Conservation (phyloP, 2,329 filamentous ascomycete genomes). For the Verticillium nubilum region DNA sequence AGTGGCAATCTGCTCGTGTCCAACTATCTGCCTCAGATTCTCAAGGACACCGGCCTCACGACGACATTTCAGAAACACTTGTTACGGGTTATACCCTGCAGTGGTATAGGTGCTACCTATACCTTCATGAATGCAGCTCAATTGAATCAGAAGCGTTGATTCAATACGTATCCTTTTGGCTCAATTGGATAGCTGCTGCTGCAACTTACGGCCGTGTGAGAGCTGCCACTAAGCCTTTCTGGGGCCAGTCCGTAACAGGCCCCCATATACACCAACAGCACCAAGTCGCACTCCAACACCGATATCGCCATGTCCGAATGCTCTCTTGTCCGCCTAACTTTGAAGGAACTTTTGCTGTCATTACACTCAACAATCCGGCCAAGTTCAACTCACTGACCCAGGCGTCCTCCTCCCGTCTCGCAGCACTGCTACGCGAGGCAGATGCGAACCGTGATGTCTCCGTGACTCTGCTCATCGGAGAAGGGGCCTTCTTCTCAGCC, state of each 20-base stretch:
- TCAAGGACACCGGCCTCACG: conserved; percentile 32
- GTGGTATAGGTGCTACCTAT: too few species aligned
- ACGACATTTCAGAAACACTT: conserved; percentile 31
- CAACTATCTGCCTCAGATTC: conserved; percentile 32
- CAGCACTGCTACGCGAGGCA: background rate
- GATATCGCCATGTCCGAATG: background rate
- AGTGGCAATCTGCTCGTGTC: conserved; percentile 35
- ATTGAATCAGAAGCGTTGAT: too few species aligned
- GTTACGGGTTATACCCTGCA: conserved; percentile 34
- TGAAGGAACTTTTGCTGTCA: background rate
- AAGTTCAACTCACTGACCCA: background rate
- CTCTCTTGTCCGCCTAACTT: background rate
- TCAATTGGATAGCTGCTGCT: too few species aligned
- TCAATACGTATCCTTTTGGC: too few species aligned
- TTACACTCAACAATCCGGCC: background rate
- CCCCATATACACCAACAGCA: too few species aligned
- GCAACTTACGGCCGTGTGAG: too few species aligned
- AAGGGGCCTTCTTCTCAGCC: background rate
- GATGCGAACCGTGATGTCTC: background rate
- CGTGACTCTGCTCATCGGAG: background rate
- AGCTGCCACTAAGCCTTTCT: too few species aligned
- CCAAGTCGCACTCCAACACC: too few species aligned
- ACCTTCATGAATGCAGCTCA: too few species aligned
- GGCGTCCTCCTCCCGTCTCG: background rate
- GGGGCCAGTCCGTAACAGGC: too few species aligned